phyloP scores from a whole-genome alignment of 352 stramenopile species.

The Pythium apleroticum region DNA sequence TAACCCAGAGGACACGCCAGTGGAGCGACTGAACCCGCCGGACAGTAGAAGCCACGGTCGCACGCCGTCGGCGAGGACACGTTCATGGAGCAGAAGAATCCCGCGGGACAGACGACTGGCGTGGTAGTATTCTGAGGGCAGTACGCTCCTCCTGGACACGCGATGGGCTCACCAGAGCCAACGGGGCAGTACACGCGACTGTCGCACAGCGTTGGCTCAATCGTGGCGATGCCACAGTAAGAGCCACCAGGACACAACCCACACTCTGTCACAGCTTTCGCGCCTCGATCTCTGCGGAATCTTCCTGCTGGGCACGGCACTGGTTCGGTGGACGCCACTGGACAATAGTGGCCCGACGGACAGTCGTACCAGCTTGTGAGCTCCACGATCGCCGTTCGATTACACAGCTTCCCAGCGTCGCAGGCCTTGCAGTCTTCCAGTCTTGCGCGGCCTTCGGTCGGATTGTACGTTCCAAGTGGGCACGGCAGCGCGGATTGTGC shows the following conservation, averaged over 20 bases:
- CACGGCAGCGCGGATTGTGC: constrained; percentile 47
- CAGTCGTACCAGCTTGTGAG: constrained; percentile 57
- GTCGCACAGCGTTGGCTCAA: constrained; percentile 51
- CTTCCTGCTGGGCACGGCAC: constrained; percentile 47
- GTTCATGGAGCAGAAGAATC: constrained; percentile 68
- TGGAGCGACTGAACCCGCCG: constrained; percentile 42
- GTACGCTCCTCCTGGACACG: constrained; percentile 70
- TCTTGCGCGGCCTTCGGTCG: constrained; percentile 30
- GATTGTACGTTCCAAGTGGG: constrained; percentile 64
- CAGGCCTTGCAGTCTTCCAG: constrained; percentile 65
- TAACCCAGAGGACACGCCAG: constrained; percentile 82
- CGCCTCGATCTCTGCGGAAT: constrained; percentile 40
- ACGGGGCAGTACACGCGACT: constrained; percentile 59
- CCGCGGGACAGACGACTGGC: constrained; percentile 57
- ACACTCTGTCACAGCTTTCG: constrained; percentile 43
- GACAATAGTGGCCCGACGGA: constrained; percentile 72
- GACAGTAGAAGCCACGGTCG: constrained; percentile 71
- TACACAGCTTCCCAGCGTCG: constrained; percentile 71
- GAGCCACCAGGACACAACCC: constrained; percentile 54
- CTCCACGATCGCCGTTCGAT: constrained; percentile 59
- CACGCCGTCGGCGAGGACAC: constrained; percentile 41
- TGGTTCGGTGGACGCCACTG: constrained; percentile 34
- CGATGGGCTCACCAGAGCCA: constrained; percentile 42
- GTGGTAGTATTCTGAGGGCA: constrained; percentile 71
- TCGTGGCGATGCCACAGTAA: constrained; percentile 47